Conservation (phyloP, 2,329 filamentous ascomycete species). For the Aureobasidium musti region DNA sequence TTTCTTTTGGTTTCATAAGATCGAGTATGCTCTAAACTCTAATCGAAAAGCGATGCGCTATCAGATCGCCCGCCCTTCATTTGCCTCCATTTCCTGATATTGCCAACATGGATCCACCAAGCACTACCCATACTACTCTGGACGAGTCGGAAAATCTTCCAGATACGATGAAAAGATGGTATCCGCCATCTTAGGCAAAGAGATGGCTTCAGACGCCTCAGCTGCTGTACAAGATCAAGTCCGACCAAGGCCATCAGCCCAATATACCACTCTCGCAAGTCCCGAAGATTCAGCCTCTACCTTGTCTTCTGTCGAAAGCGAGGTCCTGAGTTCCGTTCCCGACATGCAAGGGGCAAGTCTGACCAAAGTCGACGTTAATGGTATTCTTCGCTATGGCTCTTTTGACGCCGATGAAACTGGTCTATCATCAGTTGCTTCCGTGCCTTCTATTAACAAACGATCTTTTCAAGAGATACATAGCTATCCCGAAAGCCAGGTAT, state of each 20-base stretch:
- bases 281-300: slow-evolving; percentile 23
- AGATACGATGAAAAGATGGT: slow-evolving; percentile 1
- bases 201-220: slow-evolving; percentile 2
- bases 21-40: slow-evolving; percentile 11
- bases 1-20: neutral
- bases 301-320: slow-evolving; percentile 28
- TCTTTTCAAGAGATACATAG: slow-evolving; percentile 28
- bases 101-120: slow-evolving; percentile 16
- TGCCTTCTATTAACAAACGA: slow-evolving; percentile 27
- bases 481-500: slow-evolving; percentile 24
- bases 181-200: neutral
- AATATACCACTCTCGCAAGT: slow-evolving; percentile 10
- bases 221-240: slow-evolving; percentile 5
- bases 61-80: slow-evolving; percentile 4
- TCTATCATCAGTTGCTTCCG: slow-evolving; percentile 31
- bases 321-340: slow-evolving; percentile 17
- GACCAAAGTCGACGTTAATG: slow-evolving; percentile 30
- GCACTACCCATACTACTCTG: neutral
- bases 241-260: slow-evolving; percentile 16
- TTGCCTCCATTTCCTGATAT: slow-evolving; percentile 27
- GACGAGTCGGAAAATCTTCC: neutral
- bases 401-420: slow-evolving; percentile 31
- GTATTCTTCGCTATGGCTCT: slow-evolving; percentile 28
- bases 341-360: slow-evolving; percentile 12
- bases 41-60: slow-evolving; percentile 11